Conservation (phyloP, 768 basidiomycete species). For the Panellus pusillus region DNA sequence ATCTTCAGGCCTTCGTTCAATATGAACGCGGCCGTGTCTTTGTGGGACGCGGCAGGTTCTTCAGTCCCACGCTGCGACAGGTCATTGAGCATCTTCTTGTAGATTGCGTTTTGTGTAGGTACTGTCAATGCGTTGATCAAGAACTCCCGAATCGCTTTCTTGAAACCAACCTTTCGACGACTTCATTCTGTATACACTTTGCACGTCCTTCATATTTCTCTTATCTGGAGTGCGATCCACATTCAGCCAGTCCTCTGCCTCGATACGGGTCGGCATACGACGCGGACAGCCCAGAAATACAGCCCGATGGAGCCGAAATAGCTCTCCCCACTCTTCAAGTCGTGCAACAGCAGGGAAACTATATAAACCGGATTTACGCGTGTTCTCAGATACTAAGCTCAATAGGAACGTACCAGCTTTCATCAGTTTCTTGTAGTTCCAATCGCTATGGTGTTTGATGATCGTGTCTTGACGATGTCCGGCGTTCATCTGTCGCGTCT, state of each 20-base stretch:
- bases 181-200: constrained; percentile 1
- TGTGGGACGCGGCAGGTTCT: neutral
- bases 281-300: neutral
- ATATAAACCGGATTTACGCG: too few species aligned
- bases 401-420: neutral
- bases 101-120: neutral
- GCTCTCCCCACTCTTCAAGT: neutral
- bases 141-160: too few species aligned
- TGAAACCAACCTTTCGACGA: neutral
- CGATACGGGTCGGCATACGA: neutral
- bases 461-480: constrained; percentile 23
- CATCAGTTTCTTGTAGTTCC: constrained; percentile 19
- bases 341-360: neutral
- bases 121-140: neutral
- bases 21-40: neutral
- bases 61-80: neutral
- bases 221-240: neutral
- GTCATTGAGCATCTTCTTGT: neutral
- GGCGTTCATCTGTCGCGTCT: constrained; percentile 20
- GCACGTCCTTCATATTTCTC: neutral
- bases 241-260: neutral
- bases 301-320: neutral
- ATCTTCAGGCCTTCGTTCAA: neutral
- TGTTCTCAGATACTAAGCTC: too few species aligned
- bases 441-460: constrained; percentile 13